These are phyloP conservation scores for Ustilago shanxiensis DNA, from an alignment of 1,284 basidiomycete genomes.

Conservation along the genomic window DNA sequence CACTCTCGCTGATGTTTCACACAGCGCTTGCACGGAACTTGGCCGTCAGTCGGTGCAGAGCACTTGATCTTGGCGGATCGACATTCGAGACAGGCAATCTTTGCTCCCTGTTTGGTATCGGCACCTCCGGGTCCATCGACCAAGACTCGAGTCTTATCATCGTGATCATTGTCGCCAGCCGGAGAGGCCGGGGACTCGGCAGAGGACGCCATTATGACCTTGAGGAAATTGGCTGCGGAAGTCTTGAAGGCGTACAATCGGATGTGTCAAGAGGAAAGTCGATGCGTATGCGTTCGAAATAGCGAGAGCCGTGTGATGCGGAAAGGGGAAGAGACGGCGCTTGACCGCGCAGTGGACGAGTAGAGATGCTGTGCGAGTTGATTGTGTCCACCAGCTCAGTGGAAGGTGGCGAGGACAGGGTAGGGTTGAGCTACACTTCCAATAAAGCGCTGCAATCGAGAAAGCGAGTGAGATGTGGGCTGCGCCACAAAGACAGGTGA, in stretches of 20 bases:
- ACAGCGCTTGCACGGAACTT: conserved; percentile 62
- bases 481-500: background rate
- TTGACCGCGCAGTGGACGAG: too few relatives aligned
- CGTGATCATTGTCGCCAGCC: conserved; percentile 30
- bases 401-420: background rate
- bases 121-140: conserved; percentile 61
- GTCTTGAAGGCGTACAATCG: background rate
- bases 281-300: too few relatives aligned
- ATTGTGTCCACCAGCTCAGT: too few relatives aligned
- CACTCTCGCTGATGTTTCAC: conserved; percentile 58
- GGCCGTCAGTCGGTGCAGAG: conserved; percentile 60
- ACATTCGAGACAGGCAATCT: conserved; percentile 61
- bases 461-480: background rate
- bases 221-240: background rate
- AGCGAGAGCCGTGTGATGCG: background rate
- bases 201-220: conserved; percentile 26
- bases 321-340: too few relatives aligned
- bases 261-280: background rate
- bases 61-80: conserved; percentile 61
- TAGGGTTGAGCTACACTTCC: too few relatives aligned
- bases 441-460: background rate
- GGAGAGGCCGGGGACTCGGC: conserved; percentile 27
- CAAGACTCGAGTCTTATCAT: conserved; percentile 55
- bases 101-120: conserved; percentile 61
- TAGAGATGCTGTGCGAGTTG: too few relatives aligned